phyloP scores from a whole-genome alignment of 2,329 filamentous ascomycete species.

The Neopestalotiopsis sp. region DNA sequence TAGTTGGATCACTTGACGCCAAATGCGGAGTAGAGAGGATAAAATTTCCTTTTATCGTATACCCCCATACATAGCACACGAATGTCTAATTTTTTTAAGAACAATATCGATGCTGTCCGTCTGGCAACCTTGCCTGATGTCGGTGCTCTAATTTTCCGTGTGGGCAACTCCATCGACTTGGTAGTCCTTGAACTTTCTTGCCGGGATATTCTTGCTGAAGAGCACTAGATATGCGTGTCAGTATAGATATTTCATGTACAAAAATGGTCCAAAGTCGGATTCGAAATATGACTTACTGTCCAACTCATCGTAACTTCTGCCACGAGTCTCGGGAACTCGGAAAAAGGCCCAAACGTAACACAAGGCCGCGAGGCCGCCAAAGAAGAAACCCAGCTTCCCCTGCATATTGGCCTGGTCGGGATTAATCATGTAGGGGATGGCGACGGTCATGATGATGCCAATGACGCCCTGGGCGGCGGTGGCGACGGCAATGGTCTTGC shows the following conservation, averaged over 20 bases:
- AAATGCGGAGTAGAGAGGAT: background rate
- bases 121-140: background rate
- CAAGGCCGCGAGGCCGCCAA: conserved; percentile 41
- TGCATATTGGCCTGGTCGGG: conserved; percentile 46
- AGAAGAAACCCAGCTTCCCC: conserved; percentile 47
- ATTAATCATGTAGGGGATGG: conserved; percentile 50
- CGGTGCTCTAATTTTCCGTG: background rate
- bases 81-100: conserved; percentile 3
- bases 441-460: conserved; percentile 48
- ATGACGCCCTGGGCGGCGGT: conserved; percentile 46
- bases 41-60: background rate
- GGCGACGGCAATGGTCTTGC: conserved; percentile 50
- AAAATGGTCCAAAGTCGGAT: background rate
- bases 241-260: background rate
- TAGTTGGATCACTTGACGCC: background rate
- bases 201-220: conserved; percentile 36
- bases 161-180: conserved; percentile 26
- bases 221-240: background rate
- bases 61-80: background rate
- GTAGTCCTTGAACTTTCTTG: conserved; percentile 36
- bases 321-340: conserved; percentile 37
- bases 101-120: background rate
- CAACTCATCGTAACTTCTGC: conserved; percentile 37
- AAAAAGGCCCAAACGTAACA: conserved; percentile 44
- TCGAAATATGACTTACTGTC: conserved; percentile 21